phyloP scores from a whole-genome alignment of 331 rosid genomes.

The Stylosanthes scabra region DNA sequence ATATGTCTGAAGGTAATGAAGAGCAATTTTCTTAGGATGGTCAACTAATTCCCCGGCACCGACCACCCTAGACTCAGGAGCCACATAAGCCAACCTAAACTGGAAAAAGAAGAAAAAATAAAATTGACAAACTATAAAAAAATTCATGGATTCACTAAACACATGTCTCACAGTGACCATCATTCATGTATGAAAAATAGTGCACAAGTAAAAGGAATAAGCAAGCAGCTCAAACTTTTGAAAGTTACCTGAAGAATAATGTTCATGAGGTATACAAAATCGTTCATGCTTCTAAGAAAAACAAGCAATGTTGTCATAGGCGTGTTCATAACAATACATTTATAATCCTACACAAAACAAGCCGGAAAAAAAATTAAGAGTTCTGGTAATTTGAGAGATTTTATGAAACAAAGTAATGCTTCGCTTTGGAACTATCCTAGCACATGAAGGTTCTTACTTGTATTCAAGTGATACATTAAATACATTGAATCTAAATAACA shows the following conservation, averaged over 20 bases:
- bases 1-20: constrained; percentile 61
- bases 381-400: constrained; percentile 15
- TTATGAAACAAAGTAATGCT: constrained; percentile 5
- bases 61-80: constrained; percentile 79
- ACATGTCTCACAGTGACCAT: constrained; percentile 3
- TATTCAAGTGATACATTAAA: neutral
- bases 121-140: constrained; percentile 22
- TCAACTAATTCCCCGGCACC: constrained; percentile 93
- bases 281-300: constrained; percentile 72
- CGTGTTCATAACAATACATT: constrained; percentile 61
- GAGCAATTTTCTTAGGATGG: constrained; percentile 78
- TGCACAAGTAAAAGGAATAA: neutral
- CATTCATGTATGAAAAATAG: neutral
- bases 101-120: constrained; percentile 44
- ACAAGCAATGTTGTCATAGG: constrained; percentile 57
- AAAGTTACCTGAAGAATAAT: constrained; percentile 80
- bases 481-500: constrained; percentile 27
- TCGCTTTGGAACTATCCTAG: neutral
- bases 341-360: constrained; percentile 53
- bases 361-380: constrained; percentile 27
- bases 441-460: neutral
- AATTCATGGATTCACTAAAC: neutral
- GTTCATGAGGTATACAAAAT: constrained; percentile 65
- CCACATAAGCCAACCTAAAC: constrained; percentile 96
- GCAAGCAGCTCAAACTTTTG: neutral